phyloP scores from a whole-genome alignment of 768 basidiomycete genomes.

The Termitomyces bulborhizus region DNA sequence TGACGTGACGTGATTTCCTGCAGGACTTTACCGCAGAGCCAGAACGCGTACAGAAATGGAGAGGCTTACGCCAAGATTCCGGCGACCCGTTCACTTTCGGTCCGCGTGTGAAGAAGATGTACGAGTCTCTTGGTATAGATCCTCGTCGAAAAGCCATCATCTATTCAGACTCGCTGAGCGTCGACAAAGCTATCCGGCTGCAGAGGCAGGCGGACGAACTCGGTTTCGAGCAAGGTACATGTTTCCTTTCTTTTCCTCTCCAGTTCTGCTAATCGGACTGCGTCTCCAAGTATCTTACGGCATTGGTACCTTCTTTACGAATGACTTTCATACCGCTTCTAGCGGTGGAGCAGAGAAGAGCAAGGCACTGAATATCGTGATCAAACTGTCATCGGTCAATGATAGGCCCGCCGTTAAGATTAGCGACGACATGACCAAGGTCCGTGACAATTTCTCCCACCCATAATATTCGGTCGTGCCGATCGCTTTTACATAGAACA shows the following conservation, averaged over 20 bases:
- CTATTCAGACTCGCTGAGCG: constrained; percentile 77
- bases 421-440: constrained; percentile 87
- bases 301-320: constrained; percentile 89
- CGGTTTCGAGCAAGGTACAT: constrained; percentile 57
- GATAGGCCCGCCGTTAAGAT: constrained; percentile 83
- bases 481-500: constrained; percentile 39
- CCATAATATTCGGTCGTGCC: neutral
- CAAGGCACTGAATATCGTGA: constrained; percentile 89
- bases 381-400: constrained; percentile 79
- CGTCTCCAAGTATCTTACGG: constrained; percentile 72
- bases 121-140: constrained; percentile 65
- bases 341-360: constrained; percentile 48
- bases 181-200: constrained; percentile 65
- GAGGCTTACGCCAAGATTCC: constrained; percentile 61
- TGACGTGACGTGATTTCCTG: neutral
- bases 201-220: constrained; percentile 68
- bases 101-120: constrained; percentile 64
- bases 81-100: constrained; percentile 87
- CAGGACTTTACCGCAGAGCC: constrained; percentile 54
- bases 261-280: neutral
- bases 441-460: constrained; percentile 13
- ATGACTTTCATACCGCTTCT: constrained; percentile 64
- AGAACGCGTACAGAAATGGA: neutral
- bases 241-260: neutral
- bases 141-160: constrained; percentile 61